Evolutionary conservation across 1,139 yeast genomes (phyloP).

Genomic region (Saccharomyces hybrid): DNA sequence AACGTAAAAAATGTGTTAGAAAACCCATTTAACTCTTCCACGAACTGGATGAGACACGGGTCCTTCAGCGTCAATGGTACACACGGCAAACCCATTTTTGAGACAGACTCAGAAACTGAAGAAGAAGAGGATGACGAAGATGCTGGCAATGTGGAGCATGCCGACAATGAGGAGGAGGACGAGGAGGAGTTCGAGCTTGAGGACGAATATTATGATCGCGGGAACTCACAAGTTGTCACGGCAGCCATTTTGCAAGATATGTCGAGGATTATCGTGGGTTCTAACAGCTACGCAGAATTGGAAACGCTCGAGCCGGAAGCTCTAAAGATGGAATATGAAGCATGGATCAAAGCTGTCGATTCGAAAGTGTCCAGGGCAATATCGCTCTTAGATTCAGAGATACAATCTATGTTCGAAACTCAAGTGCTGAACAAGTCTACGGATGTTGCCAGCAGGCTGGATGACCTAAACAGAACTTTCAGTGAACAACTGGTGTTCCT

Average conservation of each 20-base stretch:
- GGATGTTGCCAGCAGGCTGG: neutral
- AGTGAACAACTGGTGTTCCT: neutral
- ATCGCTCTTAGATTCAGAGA: neutral
- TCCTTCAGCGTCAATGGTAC: neutral
- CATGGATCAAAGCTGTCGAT: constrained; percentile 7
- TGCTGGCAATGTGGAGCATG: constrained; percentile 4
- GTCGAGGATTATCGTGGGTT: neutral
- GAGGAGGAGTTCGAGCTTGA: constrained; percentile 7
- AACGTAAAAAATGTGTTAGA: constrained; percentile 3
- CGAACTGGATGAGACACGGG: constrained; percentile 3
- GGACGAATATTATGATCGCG: constrained; percentile 2
- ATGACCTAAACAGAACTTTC: neutral
- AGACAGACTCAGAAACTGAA: constrained; percentile 1
- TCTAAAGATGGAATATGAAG: constrained; percentile 7
- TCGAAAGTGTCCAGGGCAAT: neutral
- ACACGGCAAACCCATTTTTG: constrained; percentile 5
- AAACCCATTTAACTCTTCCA: constrained; percentile 4
- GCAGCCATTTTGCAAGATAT: neutral
- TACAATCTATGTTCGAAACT: neutral
- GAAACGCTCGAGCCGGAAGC: neutral
- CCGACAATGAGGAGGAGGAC: constrained; percentile 9
- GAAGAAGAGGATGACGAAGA: constrained; percentile 3
- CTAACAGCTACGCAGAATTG: neutral
- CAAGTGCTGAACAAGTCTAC: neutral
- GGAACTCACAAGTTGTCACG: neutral